Evolutionary conservation across 164 flowering plant genomes (phyloP), one percentile per base, ranked within the genome.

Genomic region (Nymphaea thermarum): DNA sequence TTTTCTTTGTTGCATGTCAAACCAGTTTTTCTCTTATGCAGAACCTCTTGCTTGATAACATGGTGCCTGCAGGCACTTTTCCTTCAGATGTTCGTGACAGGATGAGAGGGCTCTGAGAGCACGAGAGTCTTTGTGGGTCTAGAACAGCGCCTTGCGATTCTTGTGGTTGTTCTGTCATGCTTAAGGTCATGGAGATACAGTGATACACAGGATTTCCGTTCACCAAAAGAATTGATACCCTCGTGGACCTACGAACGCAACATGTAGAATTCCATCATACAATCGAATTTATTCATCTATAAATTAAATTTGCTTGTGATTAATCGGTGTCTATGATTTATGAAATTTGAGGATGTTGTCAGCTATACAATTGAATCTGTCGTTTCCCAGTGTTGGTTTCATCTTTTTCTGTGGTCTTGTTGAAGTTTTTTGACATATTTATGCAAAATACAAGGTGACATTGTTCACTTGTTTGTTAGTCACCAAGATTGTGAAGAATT

Each of bases 101-200:
- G 43, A 59, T 89, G 43, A 83, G 93, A 76, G 98, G 97, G 62
- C 80, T 89, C 43, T 79, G 89, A 3, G 97, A 93, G 82, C 97
- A 93, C 59, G 97, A 91, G 78, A 91, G 96, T 72, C 2, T 77
- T 1, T 93, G 98, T 71, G 96, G 98, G 43, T 93, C 98, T 15
- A 83, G 97, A 77, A 93, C 97, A 43, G 90, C 98, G 5, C 97
- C 95, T 2, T 94, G 98, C 69, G 93, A 88, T 73, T 91, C 96
- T 0, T 94, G 98, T 72, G 98, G 98, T 15, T 93, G 97, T 17
- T 71, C 97, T 5, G 95, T 94, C 70, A 94, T 91, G 98, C 74
- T 94, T 77, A 91, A 94, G 80, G 98, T 91, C 62, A 94, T 94
- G 98, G 98, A 91, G n/a, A n/a, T n/a, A n/a, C n/a, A n/a, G n/a